phyloP scores from a whole-genome alignment of 441 rosid species.

The Euphorbia celastroides region DNA sequence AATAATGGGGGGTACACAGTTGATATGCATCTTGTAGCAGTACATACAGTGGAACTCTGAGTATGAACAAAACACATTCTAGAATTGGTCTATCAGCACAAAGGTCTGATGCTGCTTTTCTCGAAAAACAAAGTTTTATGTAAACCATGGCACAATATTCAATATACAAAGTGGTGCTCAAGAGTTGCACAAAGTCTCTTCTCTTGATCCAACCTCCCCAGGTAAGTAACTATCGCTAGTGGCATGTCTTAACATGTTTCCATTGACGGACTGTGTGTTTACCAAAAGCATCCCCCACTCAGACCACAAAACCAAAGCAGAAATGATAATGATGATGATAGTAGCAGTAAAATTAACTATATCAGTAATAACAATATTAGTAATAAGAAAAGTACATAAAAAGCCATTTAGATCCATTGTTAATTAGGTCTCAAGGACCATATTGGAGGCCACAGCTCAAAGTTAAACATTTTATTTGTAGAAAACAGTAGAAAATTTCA shows the following conservation, averaged over 20 bases:
- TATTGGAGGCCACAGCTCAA: no score
- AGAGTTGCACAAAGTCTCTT: neutral
- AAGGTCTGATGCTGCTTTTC: neutral
- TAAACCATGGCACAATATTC: neutral
- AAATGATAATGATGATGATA: neutral
- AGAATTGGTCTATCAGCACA: neutral
- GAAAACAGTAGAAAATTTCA: no score
- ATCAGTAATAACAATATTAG: no score
- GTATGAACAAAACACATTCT: neutral
- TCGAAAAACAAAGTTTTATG: neutral
- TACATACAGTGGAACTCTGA: neutral
- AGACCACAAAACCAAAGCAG: neutral
- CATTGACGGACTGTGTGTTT: neutral
- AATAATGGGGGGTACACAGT: conserved; percentile 3
- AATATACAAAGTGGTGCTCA: neutral
- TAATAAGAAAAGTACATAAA: neutral
- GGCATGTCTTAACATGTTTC: neutral
- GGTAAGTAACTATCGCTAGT: neutral
- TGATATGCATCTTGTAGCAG: conserved; percentile 3
- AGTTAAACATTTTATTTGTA: no score
- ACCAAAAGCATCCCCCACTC: neutral
- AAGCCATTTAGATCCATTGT: neutral
- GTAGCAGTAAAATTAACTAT: neutral
- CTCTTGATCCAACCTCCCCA: neutral
- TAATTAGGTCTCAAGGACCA: neutral